These are phyloP conservation scores for Botrytis sinoallii DNA, from an alignment of 2,329 filamentous ascomycete species.

Conservation along the genomic window DNA sequence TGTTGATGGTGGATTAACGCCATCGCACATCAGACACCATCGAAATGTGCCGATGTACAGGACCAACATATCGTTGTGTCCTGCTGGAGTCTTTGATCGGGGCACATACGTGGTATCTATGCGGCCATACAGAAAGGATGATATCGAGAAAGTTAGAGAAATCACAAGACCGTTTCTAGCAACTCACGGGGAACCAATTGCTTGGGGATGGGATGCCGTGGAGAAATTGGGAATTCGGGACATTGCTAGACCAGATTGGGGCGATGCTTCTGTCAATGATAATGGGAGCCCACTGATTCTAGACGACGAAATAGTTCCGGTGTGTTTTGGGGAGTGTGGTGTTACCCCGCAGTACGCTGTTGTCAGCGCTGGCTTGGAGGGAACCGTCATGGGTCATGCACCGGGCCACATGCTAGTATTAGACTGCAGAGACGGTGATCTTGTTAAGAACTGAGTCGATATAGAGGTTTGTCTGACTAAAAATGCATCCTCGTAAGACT, in stretches of 20 bases:
- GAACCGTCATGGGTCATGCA: slow-evolving; percentile 58
- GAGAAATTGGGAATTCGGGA: slow-evolving; percentile 52
- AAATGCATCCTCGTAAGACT: background rate
- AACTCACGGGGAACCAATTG: slow-evolving; percentile 63
- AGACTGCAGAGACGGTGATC: slow-evolving; percentile 41
- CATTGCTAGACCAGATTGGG: slow-evolving; percentile 54
- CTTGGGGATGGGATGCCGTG: slow-evolving; percentile 61
- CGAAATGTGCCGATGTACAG: slow-evolving; percentile 61
- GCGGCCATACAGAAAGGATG: slow-evolving; percentile 51
- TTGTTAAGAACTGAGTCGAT: slow-evolving; percentile 18
- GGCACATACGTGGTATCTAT: slow-evolving; percentile 60
- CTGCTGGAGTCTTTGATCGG: slow-evolving; percentile 55
- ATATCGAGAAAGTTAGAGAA: slow-evolving; percentile 51
- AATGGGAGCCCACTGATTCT: slow-evolving; percentile 31
- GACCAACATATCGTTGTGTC: slow-evolving; percentile 53
- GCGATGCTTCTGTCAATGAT: slow-evolving; percentile 45
- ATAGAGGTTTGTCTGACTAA: background rate
- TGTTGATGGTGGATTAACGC: slow-evolving; percentile 46
- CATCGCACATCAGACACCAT: slow-evolving; percentile 46
- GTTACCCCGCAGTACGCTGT: slow-evolving; percentile 65
- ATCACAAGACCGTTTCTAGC: slow-evolving; percentile 53
- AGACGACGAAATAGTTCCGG: slow-evolving; percentile 47
- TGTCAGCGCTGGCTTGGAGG: slow-evolving; percentile 51
- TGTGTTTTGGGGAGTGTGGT: slow-evolving; percentile 64
- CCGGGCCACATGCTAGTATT: slow-evolving; percentile 62